Base-by-base conservation (phyloP, 1,139 yeast species). In the Suhomyces panamericanus region DNA sequence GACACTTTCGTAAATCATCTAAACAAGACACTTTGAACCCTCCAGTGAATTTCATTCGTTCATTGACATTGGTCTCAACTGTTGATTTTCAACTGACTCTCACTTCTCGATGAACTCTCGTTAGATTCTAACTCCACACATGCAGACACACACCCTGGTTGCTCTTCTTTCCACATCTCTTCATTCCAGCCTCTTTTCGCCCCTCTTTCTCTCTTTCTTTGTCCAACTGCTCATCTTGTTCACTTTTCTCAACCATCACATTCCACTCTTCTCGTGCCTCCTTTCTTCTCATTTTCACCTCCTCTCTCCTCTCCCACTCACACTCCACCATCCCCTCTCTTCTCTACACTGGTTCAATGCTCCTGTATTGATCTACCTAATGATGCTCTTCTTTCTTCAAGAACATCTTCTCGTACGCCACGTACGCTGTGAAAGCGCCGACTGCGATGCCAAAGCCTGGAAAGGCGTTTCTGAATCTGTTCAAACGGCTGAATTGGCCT, bases 361-460 rank as follows among this genome's bases (percentile, higher is more conserved):
- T 20, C 29, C 26, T 34, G 36, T 34, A 34, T 34, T 34, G 17
- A 12, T 32, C 11, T 28, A n/a, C 32, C 29, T 48, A 52, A 44
- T 60, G 62, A 22, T 46, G 46, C 24, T 44, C 46, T 20, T 42
- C 55, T 35, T 54, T 57, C 51, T 70, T 68, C 56, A 67, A 55
- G 44, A 77, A 58, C 49, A 77, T 64, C 60, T 80, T 80, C 64
- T 85, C 91, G 59, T 81, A 83, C 35, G 81, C 79, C 53, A 80
- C 74, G 64, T 84, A 85, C 14, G 78, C 74, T 29, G 82, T 71
- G 61, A 88, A 88, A 6, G 93, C 93, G 29, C 82, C 93, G 27
- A 85, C 75, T 35, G 93, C 96, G 42, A 85, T 77, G 35, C 90
- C 89, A 44, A 88, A 77, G 2, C 96, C 96, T 3, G 96, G 96